phyloP scores from a whole-genome alignment of 148 eudicot genomes.

The Camellia lanceoleosa region DNA sequence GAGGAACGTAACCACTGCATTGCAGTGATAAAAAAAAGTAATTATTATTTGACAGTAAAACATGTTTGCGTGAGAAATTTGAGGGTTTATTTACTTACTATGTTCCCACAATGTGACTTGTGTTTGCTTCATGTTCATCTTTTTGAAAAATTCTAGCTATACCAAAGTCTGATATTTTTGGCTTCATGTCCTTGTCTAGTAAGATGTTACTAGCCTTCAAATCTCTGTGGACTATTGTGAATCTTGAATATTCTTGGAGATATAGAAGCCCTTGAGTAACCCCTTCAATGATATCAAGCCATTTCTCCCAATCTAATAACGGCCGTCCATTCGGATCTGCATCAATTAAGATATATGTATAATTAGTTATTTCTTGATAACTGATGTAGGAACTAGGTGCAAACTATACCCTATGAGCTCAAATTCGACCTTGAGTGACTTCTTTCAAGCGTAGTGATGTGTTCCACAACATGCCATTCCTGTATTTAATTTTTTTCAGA shows the following conservation, averaged over 20 bases:
- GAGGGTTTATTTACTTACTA: conserved; percentile 28
- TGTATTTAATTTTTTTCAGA: background rate
- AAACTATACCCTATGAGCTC: no score
- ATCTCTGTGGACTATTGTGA: conserved; percentile 40
- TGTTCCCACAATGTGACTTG: conserved; percentile 42
- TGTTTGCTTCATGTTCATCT: conserved; percentile 36
- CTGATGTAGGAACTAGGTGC: background rate
- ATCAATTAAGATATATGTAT: background rate
- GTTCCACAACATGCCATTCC: background rate
- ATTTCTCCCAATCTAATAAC: conserved; percentile 35
- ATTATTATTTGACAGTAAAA: background rate
- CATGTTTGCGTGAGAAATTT: background rate
- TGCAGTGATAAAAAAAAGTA: background rate
- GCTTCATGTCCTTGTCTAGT: conserved; percentile 30
- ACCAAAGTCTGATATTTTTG: conserved; percentile 45
- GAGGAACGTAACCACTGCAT: conserved; percentile 40
- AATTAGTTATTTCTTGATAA: background rate
- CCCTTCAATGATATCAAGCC: conserved; percentile 39
- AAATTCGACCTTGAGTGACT: background rate
- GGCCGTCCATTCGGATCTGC: conserved; percentile 29
- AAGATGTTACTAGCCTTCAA: conserved; percentile 41
- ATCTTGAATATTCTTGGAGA: conserved; percentile 46
- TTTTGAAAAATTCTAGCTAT: conserved; percentile 44
- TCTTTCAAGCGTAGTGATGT: background rate
- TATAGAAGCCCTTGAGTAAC: conserved; percentile 45